Evolutionary conservation across 2,329 filamentous ascomycete species (phyloP).

Genomic region (Nakataea oryzae): DNA sequence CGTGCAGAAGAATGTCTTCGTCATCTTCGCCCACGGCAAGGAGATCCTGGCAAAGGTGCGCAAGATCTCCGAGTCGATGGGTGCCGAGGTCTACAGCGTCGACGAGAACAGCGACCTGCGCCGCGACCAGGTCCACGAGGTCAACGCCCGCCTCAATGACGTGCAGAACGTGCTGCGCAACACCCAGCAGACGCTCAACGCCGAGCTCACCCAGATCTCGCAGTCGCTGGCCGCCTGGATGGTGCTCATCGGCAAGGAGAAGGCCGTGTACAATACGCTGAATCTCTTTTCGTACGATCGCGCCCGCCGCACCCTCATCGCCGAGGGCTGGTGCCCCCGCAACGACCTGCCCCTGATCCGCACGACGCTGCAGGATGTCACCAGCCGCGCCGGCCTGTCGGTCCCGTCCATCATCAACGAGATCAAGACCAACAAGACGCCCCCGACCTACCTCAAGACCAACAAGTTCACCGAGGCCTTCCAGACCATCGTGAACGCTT

Average conservation of each 20-base stretch:
- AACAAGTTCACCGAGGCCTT: constrained; percentile 98
- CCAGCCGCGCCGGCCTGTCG: constrained; percentile 88
- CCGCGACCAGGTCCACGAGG: constrained; percentile 92
- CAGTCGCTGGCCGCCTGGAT: constrained; percentile 93
- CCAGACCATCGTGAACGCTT: constrained; percentile 98
- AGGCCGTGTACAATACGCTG: constrained; percentile 89
- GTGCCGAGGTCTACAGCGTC: constrained; percentile 90
- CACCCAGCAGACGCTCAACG: constrained; percentile 88
- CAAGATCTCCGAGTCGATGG: constrained; percentile 96
- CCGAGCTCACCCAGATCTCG: constrained; percentile 87
- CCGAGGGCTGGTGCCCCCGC: constrained; percentile 94
- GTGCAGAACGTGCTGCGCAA: constrained; percentile 87
- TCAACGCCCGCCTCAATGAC: constrained; percentile 86
- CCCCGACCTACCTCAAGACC: constrained; percentile 92
- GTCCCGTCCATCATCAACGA: constrained; percentile 98
- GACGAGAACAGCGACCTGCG: constrained; percentile 95
- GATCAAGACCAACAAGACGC: constrained; percentile 93
- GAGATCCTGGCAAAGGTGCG: constrained; percentile 98
- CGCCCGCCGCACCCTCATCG: constrained; percentile 89
- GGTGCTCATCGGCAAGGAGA: constrained; percentile 96
- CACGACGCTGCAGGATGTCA: constrained; percentile 90
- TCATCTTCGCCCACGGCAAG: constrained; percentile 97
- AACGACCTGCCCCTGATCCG: constrained; percentile 84
- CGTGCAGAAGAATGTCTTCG: constrained; percentile 94
- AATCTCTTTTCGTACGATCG: constrained; percentile 97